Evolutionary conservation across 2,329 filamentous ascomycete genomes (phyloP).

Genomic region (Penicillium capsulatum): DNA sequence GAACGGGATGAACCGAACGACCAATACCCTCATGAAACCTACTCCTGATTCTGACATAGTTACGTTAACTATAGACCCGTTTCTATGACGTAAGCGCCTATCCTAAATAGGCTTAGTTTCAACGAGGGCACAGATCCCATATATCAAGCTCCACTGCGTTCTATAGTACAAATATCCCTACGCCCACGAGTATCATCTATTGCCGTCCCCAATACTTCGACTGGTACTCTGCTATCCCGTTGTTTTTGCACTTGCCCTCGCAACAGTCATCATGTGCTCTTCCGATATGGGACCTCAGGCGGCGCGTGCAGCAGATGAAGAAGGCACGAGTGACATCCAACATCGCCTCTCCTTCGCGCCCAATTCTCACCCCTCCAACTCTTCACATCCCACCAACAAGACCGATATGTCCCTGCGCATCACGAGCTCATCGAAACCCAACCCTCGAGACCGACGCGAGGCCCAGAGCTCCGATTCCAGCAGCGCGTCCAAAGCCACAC

Average conservation of each 20-base stretch:
- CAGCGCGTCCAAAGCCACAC: background rate
- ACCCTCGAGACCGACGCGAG: background rate
- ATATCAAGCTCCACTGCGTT: background rate
- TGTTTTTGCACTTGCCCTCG: background rate
- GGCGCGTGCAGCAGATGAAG: background rate
- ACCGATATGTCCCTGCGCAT: background rate
- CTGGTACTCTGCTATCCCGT: background rate
- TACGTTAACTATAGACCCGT: no score
- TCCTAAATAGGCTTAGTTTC: background rate
- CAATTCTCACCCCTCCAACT: conserved; percentile 1
- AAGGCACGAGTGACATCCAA: conserved; percentile 1
- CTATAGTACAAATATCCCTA: background rate
- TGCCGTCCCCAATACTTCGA: conserved; percentile 2
- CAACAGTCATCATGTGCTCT: conserved; percentile 1
- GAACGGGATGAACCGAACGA: no score
- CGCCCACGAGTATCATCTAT: background rate
- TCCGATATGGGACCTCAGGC: conserved; percentile 2
- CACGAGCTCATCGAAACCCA: background rate
- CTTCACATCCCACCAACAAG: background rate
- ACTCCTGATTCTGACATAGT: no score
- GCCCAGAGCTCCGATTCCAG: background rate
- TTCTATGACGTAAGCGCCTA: background rate
- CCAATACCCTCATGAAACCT: no score
- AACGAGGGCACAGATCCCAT: background rate
- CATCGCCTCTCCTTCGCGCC: background rate